phyloP scores from a whole-genome alignment of 169 alveolate genomes.

The Condylostoma magnum region DNA sequence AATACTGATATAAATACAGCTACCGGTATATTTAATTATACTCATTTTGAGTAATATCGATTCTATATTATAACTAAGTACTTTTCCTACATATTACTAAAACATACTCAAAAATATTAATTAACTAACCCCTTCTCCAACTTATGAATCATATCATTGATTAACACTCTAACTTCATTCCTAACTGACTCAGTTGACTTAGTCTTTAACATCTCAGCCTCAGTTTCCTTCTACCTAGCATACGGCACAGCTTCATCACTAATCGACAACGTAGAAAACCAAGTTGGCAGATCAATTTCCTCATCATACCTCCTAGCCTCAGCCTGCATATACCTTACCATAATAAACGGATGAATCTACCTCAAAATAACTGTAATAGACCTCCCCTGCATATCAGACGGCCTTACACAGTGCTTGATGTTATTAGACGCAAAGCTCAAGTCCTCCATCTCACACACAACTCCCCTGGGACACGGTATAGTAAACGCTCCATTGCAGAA shows the following conservation, averaged over 20 bases:
- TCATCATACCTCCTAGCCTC: constrained; percentile 61
- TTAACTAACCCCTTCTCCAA: too few species aligned
- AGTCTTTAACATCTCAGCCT: constrained; percentile 31
- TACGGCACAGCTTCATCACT: constrained; percentile 53
- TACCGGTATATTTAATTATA: too few species aligned
- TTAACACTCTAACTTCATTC: too few species aligned
- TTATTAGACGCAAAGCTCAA: constrained; percentile 73
- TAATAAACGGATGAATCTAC: constrained; percentile 55
- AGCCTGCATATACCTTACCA: neutral
- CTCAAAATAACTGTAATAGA: constrained; percentile 68
- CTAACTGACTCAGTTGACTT: neutral
- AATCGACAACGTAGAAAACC: constrained; percentile 51
- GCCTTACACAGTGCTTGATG: constrained; percentile 80
- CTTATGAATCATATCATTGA: too few species aligned
- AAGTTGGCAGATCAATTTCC: constrained; percentile 53
- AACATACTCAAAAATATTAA: too few species aligned
- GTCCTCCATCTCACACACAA: constrained; percentile 69
- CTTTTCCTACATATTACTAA: too few species aligned
- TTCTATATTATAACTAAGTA: too few species aligned
- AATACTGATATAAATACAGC: too few species aligned
- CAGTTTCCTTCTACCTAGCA: constrained; percentile 59
- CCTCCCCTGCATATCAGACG: constrained; percentile 78
- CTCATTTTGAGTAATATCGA: too few species aligned
- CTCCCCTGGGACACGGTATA: constrained; percentile 75
- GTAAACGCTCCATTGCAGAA: constrained; percentile 60